Evolutionary conservation across 345 rosid species (phyloP), one percentile per base, ranked within the genome.

Genomic region (Citropsis articulata): DNA sequence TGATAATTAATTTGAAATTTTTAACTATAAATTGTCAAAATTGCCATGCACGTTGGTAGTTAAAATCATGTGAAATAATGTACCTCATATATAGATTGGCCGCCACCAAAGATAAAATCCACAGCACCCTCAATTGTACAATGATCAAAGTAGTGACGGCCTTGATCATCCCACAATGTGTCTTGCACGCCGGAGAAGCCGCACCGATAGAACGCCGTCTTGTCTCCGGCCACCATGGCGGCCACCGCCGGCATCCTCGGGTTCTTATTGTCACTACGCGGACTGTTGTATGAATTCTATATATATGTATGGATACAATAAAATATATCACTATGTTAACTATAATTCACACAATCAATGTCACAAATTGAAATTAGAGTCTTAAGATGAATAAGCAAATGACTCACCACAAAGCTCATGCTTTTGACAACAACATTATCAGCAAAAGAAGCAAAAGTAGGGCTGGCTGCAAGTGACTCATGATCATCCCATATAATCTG

Each of bases 81-180:
- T 69, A 93, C 97, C 97, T 93, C 87, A 57, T 91, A 95, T 75
- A 95, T 66, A 22, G 98, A 93, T 72, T 89, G 94, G 5, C 91
- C 99, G 33, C 62, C 69, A 2, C 98, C 99, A 71, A 92, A 93
- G 75, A 95, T 93, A 76, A 92, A 95, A 85, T 95, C 99, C 0
- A 92, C 94, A 9, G 93, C 90, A 16, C 99, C 97, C 79, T 90
- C 89, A 5, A 95, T 92, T 69, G 85, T 81, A 81, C 96, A 95
- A 2, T 66, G 72, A 65, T 81, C 75, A 86, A 85, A 92, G 83
- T 88, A 93, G 75, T 93, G 98, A 13, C 93, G 83, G 9, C 99
- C 99, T 9, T 67, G 60, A 4, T 60, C 74, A 75, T 93, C 98
- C 97, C 96, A 93, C 83, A 95, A 30, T 0, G 97, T 95, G 84